A percentile compares a stretch with the other conserved stretches of the same genome.
These are phyloP conservation scores for Ulota crispa DNA, from an alignment of 225 moss, liverwort and hornwort genomes.

Conservation along the genomic window DNA sequence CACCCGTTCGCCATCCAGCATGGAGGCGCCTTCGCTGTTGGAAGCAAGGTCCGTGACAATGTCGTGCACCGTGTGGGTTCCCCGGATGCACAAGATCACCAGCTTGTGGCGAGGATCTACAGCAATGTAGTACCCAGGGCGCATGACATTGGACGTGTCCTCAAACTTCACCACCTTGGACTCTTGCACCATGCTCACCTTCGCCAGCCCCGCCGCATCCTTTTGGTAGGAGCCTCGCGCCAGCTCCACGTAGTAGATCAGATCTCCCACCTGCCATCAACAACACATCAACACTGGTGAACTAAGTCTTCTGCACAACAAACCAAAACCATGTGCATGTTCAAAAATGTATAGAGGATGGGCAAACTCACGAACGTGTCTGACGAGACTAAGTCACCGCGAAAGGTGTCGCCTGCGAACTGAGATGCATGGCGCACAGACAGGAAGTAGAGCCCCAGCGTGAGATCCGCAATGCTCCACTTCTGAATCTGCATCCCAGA, in stretches of 20 bases:
- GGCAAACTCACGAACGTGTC: conserved; percentile 52
- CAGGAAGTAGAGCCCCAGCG: conserved; percentile 90
- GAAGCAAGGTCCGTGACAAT: conserved; percentile 85
- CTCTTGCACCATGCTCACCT: conserved; percentile 84
- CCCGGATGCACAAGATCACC: conserved; percentile 86
- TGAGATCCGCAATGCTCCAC: conserved; percentile 89
- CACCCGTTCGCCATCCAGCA: conserved; percentile 71
- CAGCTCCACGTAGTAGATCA: conserved; percentile 82
- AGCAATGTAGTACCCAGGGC: conserved; percentile 86
- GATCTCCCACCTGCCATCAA: conserved; percentile 64
- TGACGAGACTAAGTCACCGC: conserved; percentile 67
- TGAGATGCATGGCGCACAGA: conserved; percentile 83
- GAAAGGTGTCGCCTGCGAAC: conserved; percentile 67
- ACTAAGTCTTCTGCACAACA: neutral
- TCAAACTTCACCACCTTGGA: conserved; percentile 82
- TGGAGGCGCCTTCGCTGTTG: conserved; percentile 59
- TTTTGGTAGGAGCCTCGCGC: conserved; percentile 90
- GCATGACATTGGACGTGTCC: conserved; percentile 76
- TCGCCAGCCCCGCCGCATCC: conserved; percentile 69
- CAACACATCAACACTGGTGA: neutral
- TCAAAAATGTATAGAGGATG: neutral
- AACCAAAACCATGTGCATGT: neutral
- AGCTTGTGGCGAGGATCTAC: conserved; percentile 77
- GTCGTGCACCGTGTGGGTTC: conserved; percentile 82
- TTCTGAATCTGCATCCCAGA: conserved; percentile 92